Conservation (phyloP, 257 asterid species). For the Solanum sitiens region DNA sequence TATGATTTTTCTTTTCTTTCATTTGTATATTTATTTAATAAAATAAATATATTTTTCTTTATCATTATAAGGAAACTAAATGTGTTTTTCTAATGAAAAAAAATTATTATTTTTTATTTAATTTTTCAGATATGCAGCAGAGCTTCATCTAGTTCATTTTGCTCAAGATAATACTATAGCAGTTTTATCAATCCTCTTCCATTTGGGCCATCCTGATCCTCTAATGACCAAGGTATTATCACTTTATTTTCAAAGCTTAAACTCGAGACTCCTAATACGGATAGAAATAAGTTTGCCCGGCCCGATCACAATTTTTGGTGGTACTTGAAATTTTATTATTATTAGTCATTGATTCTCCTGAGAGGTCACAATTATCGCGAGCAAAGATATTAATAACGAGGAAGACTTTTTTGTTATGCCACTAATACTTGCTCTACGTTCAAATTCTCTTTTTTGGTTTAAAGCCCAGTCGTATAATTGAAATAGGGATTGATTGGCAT, state of each 20-base stretch:
- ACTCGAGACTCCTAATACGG: not conserved
- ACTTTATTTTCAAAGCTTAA: not conserved
- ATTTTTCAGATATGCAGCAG: conserved; percentile 52
- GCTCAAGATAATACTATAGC: conserved; percentile 42
- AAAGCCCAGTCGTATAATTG: fast-evolving
- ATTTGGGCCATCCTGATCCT: conserved; percentile 52
- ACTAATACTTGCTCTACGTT: too few species aligned
- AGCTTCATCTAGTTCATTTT: conserved; percentile 64
- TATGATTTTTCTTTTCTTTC: not conserved
- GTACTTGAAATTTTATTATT: not conserved
- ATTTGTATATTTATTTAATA: not conserved
- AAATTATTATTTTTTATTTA: not conserved
- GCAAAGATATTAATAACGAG: too few species aligned
- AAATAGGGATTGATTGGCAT: too few species aligned
- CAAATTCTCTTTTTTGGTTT: too few species aligned
- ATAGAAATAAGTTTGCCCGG: fast-evolving
- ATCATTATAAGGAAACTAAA: not conserved
- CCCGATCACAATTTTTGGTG: not conserved
- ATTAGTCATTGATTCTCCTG: too few species aligned
- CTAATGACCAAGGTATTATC: conserved; percentile 43
- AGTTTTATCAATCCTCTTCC: conserved; percentile 44
- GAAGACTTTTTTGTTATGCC: too few species aligned
- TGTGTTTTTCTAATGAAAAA: not conserved
- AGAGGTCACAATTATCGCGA: too few species aligned
- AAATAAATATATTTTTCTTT: not conserved